Evolutionary conservation across 306 rosid species (phyloP).

Genomic region (Quillaja saponaria): DNA sequence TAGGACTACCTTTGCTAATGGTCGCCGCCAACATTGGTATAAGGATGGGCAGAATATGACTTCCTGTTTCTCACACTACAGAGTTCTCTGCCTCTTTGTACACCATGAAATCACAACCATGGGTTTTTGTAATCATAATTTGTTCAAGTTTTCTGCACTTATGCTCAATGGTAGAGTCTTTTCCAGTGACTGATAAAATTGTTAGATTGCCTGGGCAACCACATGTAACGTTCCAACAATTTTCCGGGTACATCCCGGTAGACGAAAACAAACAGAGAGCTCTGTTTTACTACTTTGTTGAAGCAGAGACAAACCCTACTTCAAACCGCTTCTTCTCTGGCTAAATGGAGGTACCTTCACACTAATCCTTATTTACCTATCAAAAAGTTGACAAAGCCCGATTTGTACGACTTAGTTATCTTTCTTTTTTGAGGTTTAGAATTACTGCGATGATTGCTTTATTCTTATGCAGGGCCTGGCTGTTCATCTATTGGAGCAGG

Average conservation of each 20-base stretch:
- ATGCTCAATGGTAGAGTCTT: constrained; percentile 6
- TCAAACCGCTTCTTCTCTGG: constrained; percentile 50
- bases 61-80: too few species aligned
- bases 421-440: not conserved
- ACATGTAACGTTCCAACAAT: constrained; percentile 36
- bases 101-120: constrained; percentile 18
- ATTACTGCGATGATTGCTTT: not conserved
- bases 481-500: constrained; percentile 40
- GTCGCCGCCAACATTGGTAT: too few species aligned
- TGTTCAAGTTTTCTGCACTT: not conserved
- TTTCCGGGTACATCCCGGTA: constrained; percentile 34
- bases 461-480: constrained; percentile 33
- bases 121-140: not conserved
- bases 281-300: constrained; percentile 47
- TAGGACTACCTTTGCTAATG: too few species aligned
- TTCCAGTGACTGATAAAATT: constrained; percentile 31
- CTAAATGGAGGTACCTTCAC: constrained; percentile 35
- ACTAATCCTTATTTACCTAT: too few species aligned
- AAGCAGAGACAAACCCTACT: constrained; percentile 33
- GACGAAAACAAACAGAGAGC: constrained; percentile 38
- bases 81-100: too few species aligned
- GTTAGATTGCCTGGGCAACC: constrained; percentile 50
- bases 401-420: too few species aligned
- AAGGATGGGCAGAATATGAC: too few species aligned
- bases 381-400: not conserved